Evolutionary conservation across 2,329 filamentous ascomycete genomes (phyloP), one percentile per base, ranked within the genome.

Genomic region (Neurospora sp.): DNA sequence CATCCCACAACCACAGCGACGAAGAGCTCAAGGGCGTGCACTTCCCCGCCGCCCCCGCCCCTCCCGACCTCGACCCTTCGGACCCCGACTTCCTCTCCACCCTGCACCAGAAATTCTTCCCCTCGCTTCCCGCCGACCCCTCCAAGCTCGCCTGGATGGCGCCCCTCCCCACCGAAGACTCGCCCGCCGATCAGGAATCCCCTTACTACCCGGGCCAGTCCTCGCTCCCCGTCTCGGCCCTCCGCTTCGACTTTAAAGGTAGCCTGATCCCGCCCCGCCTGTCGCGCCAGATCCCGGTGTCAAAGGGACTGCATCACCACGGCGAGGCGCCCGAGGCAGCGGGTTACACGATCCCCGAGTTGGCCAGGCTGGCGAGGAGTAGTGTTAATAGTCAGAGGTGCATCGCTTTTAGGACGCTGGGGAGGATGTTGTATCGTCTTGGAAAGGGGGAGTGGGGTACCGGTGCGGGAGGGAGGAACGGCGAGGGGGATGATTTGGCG

Each of bases 61-160:
- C 85, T 6, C 91, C 91, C 11, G 90, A 93, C 71, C 90, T 98
- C 73, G 93, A 98, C 78, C 93, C 94, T 0, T 84, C 88, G 43
- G 92, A 94, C 71, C 90, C 92, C 0, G 85, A 93, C 77, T 98
- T 98, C 82, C 89, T 98, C 70, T 81, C 87, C 66, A 90, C 92
- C 70, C 88, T 99, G 6, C 94, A 97, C 83, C 82, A 89, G 28
- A 97, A 97, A 80, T 99, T 97, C 85, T 99, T 97, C 80, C 94
- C 96, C 13, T 88, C 89, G 72, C 89, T 97, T 1, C 89, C 94
- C 1, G 89, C 93, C 69, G 93, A 97, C 79, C 93, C 94, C 0
- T 89, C 90, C 71, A 91, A 92, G 68, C 87, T 97, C 4, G 92
- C 93, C 23, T 99, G 95, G 95, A 96, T 98, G 87, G 89, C 90